Conservation (phyloP, 2,329 filamentous ascomycete genomes). For the Diaporthe citrichinensis region DNA sequence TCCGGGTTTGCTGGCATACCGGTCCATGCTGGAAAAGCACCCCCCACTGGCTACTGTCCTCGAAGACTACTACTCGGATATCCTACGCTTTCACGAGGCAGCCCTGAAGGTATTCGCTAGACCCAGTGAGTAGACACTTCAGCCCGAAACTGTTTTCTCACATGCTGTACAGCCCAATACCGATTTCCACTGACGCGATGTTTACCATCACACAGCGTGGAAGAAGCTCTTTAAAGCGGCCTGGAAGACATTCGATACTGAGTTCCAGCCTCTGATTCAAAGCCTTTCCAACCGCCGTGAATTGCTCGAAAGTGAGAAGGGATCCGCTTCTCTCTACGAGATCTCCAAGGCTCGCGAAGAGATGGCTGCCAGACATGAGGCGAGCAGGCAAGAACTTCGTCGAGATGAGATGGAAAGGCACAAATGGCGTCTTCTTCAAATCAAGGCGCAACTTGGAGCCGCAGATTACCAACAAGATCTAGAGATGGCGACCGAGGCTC, state of each 20-base stretch:
- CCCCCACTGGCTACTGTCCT: neutral
- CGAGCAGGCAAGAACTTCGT: neutral
- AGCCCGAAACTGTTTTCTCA: neutral
- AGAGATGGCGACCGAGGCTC: neutral
- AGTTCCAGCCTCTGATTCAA: neutral
- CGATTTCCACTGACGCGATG: neutral
- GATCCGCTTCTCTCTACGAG: neutral
- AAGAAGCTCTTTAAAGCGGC: neutral
- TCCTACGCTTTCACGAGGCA: conserved; percentile 13
- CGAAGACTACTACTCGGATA: conserved; percentile 27
- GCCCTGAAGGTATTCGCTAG: neutral
- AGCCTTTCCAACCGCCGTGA: neutral
- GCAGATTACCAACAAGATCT: conserved; percentile 10
- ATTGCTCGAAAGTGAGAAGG: conserved; percentile 9
- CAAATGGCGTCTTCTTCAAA: neutral
- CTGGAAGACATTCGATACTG: conserved; percentile 24
- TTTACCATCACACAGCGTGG: neutral
- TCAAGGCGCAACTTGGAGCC: neutral
- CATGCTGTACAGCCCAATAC: neutral
- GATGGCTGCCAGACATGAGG: neutral
- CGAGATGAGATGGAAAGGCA: neutral
- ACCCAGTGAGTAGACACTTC: neutral
- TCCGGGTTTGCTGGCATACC: neutral
- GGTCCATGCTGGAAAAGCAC: conserved; percentile 1
- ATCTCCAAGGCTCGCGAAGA: neutral